Evolutionary conservation across 257 asterid species (phyloP).

Genomic region (Solanum appendiculatum): DNA sequence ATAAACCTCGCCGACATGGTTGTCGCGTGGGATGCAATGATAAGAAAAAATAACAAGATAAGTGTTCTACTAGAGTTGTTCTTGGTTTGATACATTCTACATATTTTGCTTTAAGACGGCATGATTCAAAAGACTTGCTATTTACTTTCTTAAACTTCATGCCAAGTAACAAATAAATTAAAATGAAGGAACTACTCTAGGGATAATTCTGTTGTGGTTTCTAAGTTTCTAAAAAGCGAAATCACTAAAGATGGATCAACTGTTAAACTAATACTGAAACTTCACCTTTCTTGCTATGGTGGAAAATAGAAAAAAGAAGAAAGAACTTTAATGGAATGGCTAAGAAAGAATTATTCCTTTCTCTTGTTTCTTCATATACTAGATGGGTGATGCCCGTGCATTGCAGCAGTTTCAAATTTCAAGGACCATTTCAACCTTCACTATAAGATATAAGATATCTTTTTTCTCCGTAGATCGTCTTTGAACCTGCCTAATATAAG

Average conservation of each 20-base stretch:
- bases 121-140: no score
- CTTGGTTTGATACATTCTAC: not conserved
- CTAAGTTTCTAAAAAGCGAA: not conserved
- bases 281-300: not conserved
- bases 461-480: not conserved
- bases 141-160: no score
- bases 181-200: not conserved
- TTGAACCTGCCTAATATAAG: not conserved
- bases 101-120: not conserved
- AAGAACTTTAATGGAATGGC: not conserved
- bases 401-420: not conserved
- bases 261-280: no score
- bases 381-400: not conserved
- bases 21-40: conserved; percentile 52
- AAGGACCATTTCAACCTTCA: not conserved
- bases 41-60: conserved; percentile 10
- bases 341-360: not conserved
- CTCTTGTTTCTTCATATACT: not conserved
- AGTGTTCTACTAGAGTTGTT: not conserved
- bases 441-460: not conserved
- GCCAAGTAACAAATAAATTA: not conserved
- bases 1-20: conserved; percentile 78
- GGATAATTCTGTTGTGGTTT: not conserved
- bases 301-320: not conserved
- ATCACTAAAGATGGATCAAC: not conserved